These are phyloP conservation scores for Tulasnella sp. DNA, from an alignment of 768 basidiomycete genomes.

Conservation along the genomic window DNA sequence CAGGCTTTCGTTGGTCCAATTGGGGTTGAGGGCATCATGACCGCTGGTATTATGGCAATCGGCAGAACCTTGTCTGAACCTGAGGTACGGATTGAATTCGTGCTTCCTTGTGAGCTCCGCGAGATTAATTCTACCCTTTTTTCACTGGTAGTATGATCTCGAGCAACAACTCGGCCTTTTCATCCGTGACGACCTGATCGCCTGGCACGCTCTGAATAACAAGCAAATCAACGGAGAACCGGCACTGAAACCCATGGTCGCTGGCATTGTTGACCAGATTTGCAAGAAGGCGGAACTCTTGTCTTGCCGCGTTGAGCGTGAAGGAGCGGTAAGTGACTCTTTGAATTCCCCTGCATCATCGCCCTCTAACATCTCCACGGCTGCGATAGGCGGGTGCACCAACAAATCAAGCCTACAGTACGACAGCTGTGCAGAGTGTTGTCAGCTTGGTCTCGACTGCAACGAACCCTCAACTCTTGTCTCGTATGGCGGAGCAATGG, in stretches of 20 bases:
- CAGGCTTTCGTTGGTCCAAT: conserved; percentile 86
- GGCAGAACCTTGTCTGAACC: conserved; percentile 85
- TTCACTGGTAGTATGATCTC: conserved; percentile 64
- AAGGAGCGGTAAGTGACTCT: conserved; percentile 46
- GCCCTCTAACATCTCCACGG: conserved; percentile 10
- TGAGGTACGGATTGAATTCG: conserved; percentile 48
- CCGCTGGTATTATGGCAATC: conserved; percentile 83
- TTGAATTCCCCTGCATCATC: not conserved
- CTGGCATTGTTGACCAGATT: conserved; percentile 56
- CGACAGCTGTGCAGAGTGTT: conserved; percentile 57
- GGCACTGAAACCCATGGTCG: conserved; percentile 47
- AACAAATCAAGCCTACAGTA: conserved; percentile 27
- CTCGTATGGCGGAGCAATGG: conserved; percentile 78
- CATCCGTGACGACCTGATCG: conserved; percentile 83
- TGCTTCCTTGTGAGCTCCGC: not conserved
- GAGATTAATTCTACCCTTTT: not conserved
- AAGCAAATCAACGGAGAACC: conserved; percentile 52
- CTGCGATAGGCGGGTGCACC: not conserved
- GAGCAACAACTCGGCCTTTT: conserved; percentile 89
- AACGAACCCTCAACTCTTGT: conserved; percentile 76
- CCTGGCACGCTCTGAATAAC: conserved; percentile 54
- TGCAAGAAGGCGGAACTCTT: conserved; percentile 74
- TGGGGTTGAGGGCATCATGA: conserved; percentile 82
- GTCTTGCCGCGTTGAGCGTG: conserved; percentile 80
- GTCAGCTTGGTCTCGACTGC: conserved; percentile 76